Evolutionary conservation across 2,329 filamentous ascomycete species (phyloP).

Genomic region (Fusarium begoniae): DNA sequence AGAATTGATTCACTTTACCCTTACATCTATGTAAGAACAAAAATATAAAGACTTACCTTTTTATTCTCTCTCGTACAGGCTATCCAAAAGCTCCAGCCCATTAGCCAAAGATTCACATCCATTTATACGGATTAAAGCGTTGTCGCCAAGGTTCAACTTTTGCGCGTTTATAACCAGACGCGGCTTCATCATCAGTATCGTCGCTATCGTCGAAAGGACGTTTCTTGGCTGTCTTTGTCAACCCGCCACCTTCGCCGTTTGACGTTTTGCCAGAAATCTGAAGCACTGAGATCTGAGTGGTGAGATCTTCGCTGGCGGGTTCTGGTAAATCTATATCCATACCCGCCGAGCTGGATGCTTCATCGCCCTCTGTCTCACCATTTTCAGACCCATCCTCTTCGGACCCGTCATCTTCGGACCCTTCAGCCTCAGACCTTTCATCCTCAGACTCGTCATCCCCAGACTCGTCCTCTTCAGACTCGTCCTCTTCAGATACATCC

Average conservation of each 20-base stretch:
- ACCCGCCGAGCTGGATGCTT: background rate
- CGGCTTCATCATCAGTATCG: too few relatives aligned
- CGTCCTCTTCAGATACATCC: background rate
- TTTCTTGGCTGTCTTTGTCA: background rate
- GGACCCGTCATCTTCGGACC: accelerated
- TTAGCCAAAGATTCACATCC: background rate
- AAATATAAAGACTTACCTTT: background rate
- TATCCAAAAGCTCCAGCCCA: background rate
- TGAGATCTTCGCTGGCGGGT: background rate
- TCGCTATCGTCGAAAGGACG: background rate
- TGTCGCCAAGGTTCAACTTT: accelerated
- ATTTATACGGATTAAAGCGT: accelerated
- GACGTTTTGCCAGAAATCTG: too few relatives aligned
- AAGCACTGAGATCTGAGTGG: background rate
- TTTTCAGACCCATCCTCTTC: background rate
- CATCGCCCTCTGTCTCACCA: background rate
- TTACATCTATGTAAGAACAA: background rate
- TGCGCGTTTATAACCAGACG: background rate
- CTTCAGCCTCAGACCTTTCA: background rate
- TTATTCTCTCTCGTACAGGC: accelerated
- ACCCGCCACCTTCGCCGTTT: background rate
- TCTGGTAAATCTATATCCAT: background rate
- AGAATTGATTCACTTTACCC: accelerated
- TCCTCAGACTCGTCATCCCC: accelerated
- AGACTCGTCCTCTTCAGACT: background rate